Base-by-base conservation (phyloP, 192 early-diverging fungal genomes). In the Geranomyces michiganensis region DNA sequence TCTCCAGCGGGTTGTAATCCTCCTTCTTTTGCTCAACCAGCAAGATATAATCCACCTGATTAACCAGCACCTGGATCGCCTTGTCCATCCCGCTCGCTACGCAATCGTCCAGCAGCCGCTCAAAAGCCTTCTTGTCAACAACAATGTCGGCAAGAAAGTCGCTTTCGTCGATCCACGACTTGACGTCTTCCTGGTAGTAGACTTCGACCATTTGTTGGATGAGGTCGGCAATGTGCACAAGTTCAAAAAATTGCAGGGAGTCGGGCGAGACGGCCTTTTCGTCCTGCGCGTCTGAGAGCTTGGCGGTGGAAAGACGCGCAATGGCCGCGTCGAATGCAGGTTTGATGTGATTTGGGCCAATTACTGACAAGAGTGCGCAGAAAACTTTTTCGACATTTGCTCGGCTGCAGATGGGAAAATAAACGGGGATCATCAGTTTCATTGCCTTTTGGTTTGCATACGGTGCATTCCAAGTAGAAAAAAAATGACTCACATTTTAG, bases 201-300 rank as follows among this genome's bases (percentile, higher is more conserved):
- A 94, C 90, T 74, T 97, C 92, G 22, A 96, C 72, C 93, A 99
- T 93, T 70, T 99, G 96, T 56, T 94, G 90, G 31, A 92, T 89
- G 58, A 97, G 77, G 81, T 99, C 96, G 21, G 91, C 90, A 53
- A 99, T 83, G 79, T 99, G 96, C 17, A 97, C 90, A 45, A 99
- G 79, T 73, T 95, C 96, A 77, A 97, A 95, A 75, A 97, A 97
- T 61, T 93, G 91, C 32, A 89, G 76, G 48, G 85, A 91, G 49
- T 84, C 87, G 51, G 89, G 85, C 59, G 74, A 78, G 53, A 82
- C 79, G 44, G 78, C 53, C 60, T 79, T 78, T 31, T 72, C 74
- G 43, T 69, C 79, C 68, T 77, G 53, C 6, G 58, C 64, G 64
- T 80, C 76, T 17, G 74, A 62, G 24, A 81, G 75, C 32, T 66